Base-by-base conservation (phyloP, 805 yeast species). In the Lipomyces starkeyi region DNA sequence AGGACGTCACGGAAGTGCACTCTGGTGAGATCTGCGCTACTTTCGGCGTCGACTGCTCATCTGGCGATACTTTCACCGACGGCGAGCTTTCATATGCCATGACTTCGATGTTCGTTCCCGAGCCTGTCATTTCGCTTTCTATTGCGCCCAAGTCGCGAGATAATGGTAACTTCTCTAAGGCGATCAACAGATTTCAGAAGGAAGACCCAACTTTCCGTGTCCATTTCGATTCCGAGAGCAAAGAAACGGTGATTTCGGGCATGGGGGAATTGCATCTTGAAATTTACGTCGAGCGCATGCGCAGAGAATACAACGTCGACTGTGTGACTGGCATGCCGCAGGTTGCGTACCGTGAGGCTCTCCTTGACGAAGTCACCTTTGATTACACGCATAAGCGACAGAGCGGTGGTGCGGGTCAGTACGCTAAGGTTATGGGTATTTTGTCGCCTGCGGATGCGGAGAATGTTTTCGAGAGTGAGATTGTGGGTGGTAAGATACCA, bases 1-100 rank as follows among this genome's bases (percentile, higher is more conserved):
- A 95, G 83, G 99, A 95, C 78, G 95, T 92, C 61, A 91, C 88
- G 60, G 98, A 93, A 81, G 89, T 92, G 76, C 95, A 94, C 27
- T 94, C 98, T 37, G 99, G 99, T 79, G 99, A 95, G 83, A 95
- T 95, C 75, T 95, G 99, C 83, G 99, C 99, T 64, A 94, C 98
- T 67, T 95, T 95, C 76, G 99, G 99, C 81, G 91, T 95, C 74
- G 99, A 95, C 80, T 95, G 99, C 85, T 88, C 98, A 11, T 95
- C 99, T 14, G 99, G 99, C 77, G 99, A 95, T 77, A 92, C 98
- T 14, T 95, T 95, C 80, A 89, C 97, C 58, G 97, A 91, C 73
- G 97, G 95, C 64, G 83, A 85, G 14, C 83, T 88, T 64, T 84
- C 88, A 75, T 89, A 91, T 75, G 88, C 99, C 64, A 94, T 95